Evolutionary conservation across 1,284 basidiomycete species (phyloP), one percentile per base, ranked within the genome.

Genomic region (Cutaneotrichosporon dermatis): DNA sequence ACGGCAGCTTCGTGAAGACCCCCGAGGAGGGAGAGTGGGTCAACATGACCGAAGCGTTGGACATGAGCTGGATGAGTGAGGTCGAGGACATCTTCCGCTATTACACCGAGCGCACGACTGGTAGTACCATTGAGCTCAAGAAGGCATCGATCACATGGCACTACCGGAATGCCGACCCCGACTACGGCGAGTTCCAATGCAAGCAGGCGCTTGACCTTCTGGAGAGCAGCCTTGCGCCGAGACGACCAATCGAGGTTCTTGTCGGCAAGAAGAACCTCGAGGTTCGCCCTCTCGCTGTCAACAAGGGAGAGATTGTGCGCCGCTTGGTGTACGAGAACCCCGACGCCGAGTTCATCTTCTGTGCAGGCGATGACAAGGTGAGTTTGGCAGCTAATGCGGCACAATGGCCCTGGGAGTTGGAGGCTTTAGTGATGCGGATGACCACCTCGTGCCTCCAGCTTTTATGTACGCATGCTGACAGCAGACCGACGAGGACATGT

Each of bases 281-380:
- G 80, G 94, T 97, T 33, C 86, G 95, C 59, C 95, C 94, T 41
- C 83, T 90, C 57, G 93, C 92, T 0, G 86, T 97, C 69, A 98
- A 97, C 83, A 97, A 99, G 84, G 95, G 95, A 59, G 95, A 98
- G 81, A 98, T 98, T 70, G 93, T 97, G 68, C 92, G 93, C 81
- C 83, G 93, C 50, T 87, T 98, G 59, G 75, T 97, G 61, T 97
- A 94, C 83, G 82, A 87, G 73, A 88, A 97, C 80, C 88, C 92
- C 2, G 92, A 96, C 65, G 88, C 90, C 51, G 90, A 96, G 76
- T 95, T 97, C 75, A 84, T 97, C 72, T 94, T 98, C 80, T 98
- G 95, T 76, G 94, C 92, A 0, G 95, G 95, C 54, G 95, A 98
- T 74, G 95, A 98, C 82, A 97, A 97, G 85, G 91, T 90, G 57